Evolutionary conservation across 1,284 basidiomycete genomes (phyloP), one percentile per base, ranked within the genome.

Genomic region (Anthracocystis walkeri): DNA sequence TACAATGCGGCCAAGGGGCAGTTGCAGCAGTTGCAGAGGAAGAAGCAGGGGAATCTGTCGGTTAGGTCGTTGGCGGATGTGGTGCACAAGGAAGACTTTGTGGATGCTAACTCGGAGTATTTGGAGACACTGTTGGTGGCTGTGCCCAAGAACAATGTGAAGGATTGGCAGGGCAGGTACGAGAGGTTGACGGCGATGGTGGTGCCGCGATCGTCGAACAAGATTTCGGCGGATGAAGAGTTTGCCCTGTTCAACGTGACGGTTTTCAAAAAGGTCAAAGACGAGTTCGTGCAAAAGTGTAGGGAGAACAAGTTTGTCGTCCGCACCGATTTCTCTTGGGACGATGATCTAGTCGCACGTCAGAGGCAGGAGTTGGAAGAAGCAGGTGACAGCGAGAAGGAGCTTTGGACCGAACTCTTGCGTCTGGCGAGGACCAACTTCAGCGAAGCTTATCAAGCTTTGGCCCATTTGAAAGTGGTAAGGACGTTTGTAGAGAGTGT

Each of bases 351-450:
- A 59, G 88, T 95, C n/a, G 88, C 89, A 72, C 93, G 92, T 86
- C 93, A 96, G 84, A 89, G 89, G 75, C 89, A 92, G 83, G 95
- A 98, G 65, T 87, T 97, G 12, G 90, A 90, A 31, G 88, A 89
- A 35, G 91, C 95, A 2, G 91, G 92, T 75, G 89, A 89, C 8
- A 93, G 94, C 49, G 97, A 99, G 88, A 96, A 94, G 87, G 95
- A 99, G 84, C 91, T 98, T 58, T 99, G 97, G 97, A 94, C 95
- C 21, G 97, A 99, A 82, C 89, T 99, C 2, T 88, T 99, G n/a
- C 90, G 93, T 72, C 87, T 99, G 46, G 91, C 95, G 31, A 89
- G 97, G 69, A 97, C 93, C 66, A 97, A 97, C 87, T 99, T 99
- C 85, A 95, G 94, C 7, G 97, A 99, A 87, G 91, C 95, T 3